These are phyloP conservation scores for Pulveroboletus sp. DNA, from an alignment of 768 basidiomycete genomes.

Conservation along the genomic window DNA sequence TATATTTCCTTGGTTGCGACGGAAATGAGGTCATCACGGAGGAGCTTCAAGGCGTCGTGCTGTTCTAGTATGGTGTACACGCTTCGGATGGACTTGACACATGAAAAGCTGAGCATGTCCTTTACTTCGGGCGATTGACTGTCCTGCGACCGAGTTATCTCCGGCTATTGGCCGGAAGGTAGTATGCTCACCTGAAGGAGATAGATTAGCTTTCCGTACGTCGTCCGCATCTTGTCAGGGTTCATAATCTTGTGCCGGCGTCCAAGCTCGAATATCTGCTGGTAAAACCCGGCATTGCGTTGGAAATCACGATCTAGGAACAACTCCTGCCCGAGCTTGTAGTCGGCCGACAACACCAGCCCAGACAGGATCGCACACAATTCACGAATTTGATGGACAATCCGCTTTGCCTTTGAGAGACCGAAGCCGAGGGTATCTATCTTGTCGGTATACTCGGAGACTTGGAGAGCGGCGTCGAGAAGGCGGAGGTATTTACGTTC, in stretches of 20 bases:
- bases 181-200: slow-evolving; percentile 61
- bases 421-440: slow-evolving; percentile 81
- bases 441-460: slow-evolving; percentile 89
- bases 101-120: slow-evolving; percentile 76
- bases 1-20: slow-evolving; percentile 82
- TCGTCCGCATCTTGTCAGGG: slow-evolving; percentile 87
- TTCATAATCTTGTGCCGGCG: slow-evolving; percentile 90
- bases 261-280: slow-evolving; percentile 77
- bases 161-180: background rate
- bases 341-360: slow-evolving; percentile 77
- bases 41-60: slow-evolving; percentile 59
- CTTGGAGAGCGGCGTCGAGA: slow-evolving; percentile 79
- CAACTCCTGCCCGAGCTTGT: slow-evolving; percentile 85
- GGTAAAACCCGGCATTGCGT: slow-evolving; percentile 77
- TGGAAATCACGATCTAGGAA: slow-evolving; percentile 82
- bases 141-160: slow-evolving; percentile 47
- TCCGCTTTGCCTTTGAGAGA: slow-evolving; percentile 80
- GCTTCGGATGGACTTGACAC: slow-evolving; percentile 74
- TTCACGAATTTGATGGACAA: slow-evolving; percentile 83
- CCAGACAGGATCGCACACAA: slow-evolving; percentile 88
- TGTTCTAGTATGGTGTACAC: slow-evolving; percentile 68
- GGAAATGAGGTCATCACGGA: slow-evolving; percentile 74
- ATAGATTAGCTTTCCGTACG: slow-evolving; percentile 85
- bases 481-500: slow-evolving; percentile 86
- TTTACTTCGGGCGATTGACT: slow-evolving; percentile 82